phyloP scores from a whole-genome alignment of 164 flowering plant genomes.

The Tetracentron sinense region DNA sequence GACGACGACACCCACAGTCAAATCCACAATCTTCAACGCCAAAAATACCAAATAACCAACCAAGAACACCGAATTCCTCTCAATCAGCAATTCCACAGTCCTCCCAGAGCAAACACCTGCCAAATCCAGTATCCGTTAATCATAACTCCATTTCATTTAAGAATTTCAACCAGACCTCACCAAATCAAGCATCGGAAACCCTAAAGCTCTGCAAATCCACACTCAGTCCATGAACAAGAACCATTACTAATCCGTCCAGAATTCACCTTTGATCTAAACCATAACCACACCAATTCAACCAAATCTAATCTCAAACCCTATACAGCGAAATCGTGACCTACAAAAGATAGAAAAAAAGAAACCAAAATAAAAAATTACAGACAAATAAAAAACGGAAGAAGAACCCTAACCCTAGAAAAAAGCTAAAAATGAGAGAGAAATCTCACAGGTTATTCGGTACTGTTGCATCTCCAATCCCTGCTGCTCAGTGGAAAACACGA shows the following conservation, averaged over 20 bases:
- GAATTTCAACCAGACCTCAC: neutral
- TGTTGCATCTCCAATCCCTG: conserved; percentile 8
- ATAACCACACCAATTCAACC: neutral
- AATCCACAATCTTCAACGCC: neutral
- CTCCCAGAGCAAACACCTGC: neutral
- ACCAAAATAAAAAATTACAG: neutral
- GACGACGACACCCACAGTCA: neutral
- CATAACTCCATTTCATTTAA: neutral
- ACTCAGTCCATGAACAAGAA: neutral
- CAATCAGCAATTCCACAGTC: neutral
- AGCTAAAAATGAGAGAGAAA: neutral
- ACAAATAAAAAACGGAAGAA: neutral
- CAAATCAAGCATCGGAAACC: neutral
- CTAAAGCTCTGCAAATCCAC: neutral
- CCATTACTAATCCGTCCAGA: too few relatives aligned
- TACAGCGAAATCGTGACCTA: neutral
- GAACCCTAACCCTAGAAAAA: conserved; percentile 13
- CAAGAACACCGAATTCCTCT: neutral
- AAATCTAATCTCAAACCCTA: conserved; percentile 3
- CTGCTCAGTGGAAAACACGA: neutral
- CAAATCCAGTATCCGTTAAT: neutral
- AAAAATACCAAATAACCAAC: neutral
- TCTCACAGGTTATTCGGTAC: conserved; percentile 6
- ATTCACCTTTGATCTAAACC: conserved; percentile 6
- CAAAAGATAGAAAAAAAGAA: neutral